Conservation (phyloP, 495 filamentous ascomycete genomes). For the Aspergillus carlsbadensis region DNA sequence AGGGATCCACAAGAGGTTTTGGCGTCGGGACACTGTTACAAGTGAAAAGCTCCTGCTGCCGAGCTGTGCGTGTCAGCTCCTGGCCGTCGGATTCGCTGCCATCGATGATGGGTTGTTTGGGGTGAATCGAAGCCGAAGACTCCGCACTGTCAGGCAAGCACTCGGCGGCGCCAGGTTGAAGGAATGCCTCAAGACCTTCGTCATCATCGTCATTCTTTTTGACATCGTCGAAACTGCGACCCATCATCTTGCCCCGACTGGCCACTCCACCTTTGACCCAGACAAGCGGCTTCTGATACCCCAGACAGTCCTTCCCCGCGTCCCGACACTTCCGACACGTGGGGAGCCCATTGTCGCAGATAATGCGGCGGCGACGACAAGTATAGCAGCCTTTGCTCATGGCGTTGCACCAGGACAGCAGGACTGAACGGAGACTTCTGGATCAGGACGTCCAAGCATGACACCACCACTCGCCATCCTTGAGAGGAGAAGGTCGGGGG, state of each 20-base stretch:
- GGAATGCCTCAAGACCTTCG: neutral
- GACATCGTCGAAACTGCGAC: conserved; percentile 44
- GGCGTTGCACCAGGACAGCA: conserved; percentile 8
- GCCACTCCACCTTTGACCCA: conserved; percentile 53
- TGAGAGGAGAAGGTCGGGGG: conserved; percentile 1
- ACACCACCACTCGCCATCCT: conserved; percentile 23
- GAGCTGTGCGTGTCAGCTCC: conserved; percentile 16
- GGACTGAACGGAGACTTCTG: conserved; percentile 13
- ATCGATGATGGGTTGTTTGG: neutral
- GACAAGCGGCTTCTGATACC: conserved; percentile 57
- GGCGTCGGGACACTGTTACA: conserved; percentile 26
- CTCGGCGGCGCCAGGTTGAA: neutral
- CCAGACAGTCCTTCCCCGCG: conserved; percentile 60
- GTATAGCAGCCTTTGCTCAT: conserved; percentile 53
- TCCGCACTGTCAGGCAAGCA: neutral
- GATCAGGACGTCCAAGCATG: conserved; percentile 17
- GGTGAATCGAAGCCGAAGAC: neutral
- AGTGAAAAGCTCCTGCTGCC: conserved; percentile 1
- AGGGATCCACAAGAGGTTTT: conserved; percentile 42
- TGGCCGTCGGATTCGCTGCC: neutral
- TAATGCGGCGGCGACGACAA: conserved; percentile 50
- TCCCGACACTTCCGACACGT: conserved; percentile 63
- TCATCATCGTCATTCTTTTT: conserved; percentile 15
- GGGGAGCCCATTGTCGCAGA: conserved; percentile 62
- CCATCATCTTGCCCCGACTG: conserved; percentile 53